Percentiles rank a stretch among this genome's conserved stretches.
phyloP scores from a whole-genome alignment of 345 rosid genomes.

The Lagerstroemia speciosa region DNA sequence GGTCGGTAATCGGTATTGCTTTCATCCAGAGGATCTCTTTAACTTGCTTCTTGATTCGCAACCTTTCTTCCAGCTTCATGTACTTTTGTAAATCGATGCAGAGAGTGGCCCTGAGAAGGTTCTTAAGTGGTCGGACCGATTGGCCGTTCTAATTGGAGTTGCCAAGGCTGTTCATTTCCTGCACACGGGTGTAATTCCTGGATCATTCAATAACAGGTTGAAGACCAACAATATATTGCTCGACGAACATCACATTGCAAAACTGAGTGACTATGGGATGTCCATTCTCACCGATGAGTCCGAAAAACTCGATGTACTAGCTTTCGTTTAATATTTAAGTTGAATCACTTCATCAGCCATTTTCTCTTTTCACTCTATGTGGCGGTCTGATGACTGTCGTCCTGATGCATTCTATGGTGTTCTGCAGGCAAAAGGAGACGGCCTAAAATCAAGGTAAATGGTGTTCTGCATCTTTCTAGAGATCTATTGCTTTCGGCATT shows the following conservation, averaged over 20 bases:
- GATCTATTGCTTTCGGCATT: too few species aligned
- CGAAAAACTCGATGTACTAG: conserved; percentile 57
- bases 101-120: conserved; percentile 60
- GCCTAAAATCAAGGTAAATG: conserved; percentile 52
- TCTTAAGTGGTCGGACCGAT: conserved; percentile 77
- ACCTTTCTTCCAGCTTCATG: background rate
- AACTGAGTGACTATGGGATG: conserved; percentile 19
- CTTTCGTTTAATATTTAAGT: background rate
- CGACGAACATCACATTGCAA: conserved; percentile 81
- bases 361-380: background rate
- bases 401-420: conserved; percentile 9
- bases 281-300: conserved; percentile 55
- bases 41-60: background rate
- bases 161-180: conserved; percentile 97
- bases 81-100: conserved; percentile 18
- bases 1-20: conserved; percentile 28
- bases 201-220: conserved; percentile 58
- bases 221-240: conserved; percentile 76
- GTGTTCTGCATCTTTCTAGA: too few species aligned
- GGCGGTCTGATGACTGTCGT: too few species aligned
- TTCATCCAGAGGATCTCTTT: background rate
- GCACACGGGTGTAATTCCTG: conserved; percentile 77
- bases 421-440: conserved; percentile 61
- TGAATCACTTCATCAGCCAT: background rate
- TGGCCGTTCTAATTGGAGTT: conserved; percentile 67